Conservation (phyloP, 2,329 filamentous ascomycete genomes). For the Epichloe coenophiala region DNA sequence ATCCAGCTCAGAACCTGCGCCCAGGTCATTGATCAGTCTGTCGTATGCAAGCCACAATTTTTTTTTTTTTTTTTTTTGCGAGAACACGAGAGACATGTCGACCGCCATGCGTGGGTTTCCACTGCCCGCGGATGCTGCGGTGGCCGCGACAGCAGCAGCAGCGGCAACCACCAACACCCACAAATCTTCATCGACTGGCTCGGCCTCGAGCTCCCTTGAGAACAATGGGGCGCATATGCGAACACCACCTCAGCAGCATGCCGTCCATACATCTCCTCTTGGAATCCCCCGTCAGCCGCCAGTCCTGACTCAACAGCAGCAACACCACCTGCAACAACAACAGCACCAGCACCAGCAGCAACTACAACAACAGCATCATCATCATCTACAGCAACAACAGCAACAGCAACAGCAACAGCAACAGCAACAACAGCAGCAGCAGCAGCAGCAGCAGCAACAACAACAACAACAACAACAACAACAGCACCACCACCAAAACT, state of each 20-base stretch:
- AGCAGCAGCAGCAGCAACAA: constrained; percentile 14
- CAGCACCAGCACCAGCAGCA: constrained; percentile 10
- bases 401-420: constrained; percentile 10
- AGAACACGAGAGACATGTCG: constrained; percentile 1
- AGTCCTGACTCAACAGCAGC: constrained; percentile 12
- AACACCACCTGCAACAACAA: constrained; percentile 14
- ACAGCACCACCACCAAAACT: constrained; percentile 8
- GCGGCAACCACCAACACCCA: not conserved
- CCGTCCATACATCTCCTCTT: constrained; percentile 3
- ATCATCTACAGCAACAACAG: constrained; percentile 12
- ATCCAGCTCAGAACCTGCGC: not conserved
- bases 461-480: constrained; percentile 7
- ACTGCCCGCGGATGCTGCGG: not conserved
- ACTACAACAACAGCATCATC: constrained; percentile 6
- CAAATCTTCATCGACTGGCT: constrained; percentile 3
- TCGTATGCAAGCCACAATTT: not conserved
- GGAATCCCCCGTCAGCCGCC: constrained; percentile 9
- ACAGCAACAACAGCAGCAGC: constrained; percentile 14
- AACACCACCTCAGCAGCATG: constrained; percentile 7
- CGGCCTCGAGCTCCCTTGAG: constrained; percentile 4
- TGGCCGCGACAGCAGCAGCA: constrained; percentile 2
- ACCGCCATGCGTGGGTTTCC: constrained; percentile 7
- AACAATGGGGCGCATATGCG: constrained; percentile 4
- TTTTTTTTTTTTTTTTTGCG: not conserved
- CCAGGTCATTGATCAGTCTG: not conserved